Conservation (phyloP, 2,329 filamentous ascomycete species). For the Cercospora sojina region DNA sequence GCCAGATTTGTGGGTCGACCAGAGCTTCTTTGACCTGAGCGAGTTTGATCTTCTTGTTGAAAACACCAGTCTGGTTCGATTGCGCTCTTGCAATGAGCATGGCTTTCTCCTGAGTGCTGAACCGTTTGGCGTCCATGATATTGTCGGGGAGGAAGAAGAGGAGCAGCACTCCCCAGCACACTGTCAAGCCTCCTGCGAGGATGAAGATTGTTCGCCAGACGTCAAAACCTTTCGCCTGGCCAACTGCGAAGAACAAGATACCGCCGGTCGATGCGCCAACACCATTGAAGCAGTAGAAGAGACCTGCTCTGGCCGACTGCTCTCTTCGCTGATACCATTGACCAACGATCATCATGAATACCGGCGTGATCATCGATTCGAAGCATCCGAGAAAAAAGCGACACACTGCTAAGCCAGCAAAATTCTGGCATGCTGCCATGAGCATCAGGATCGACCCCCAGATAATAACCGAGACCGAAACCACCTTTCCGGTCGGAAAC, state of each 20-base stretch:
- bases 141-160: conserved; percentile 64
- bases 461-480: conserved; percentile 51
- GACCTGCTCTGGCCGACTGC: conserved; percentile 34
- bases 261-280: conserved; percentile 69
- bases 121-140: conserved; percentile 69
- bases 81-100: conserved; percentile 49
- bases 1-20: conserved; percentile 59
- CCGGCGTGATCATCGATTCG: conserved; percentile 61
- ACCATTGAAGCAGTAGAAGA: conserved; percentile 73
- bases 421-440: conserved; percentile 61
- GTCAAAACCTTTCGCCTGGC: conserved; percentile 35
- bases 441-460: conserved; percentile 63
- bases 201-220: conserved; percentile 61
- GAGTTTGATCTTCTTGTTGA: conserved; percentile 50
- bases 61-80: conserved; percentile 47
- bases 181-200: conserved; percentile 60
- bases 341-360: conserved; percentile 37
- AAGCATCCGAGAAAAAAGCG: conserved; percentile 68
- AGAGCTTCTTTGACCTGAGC: conserved; percentile 59
- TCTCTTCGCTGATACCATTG: conserved; percentile 71
- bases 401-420: conserved; percentile 58
- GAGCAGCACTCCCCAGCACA: conserved; percentile 63
- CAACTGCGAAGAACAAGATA: conserved; percentile 58
- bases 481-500: conserved; percentile 37
- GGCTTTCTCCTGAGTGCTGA: conserved; percentile 55